Percentiles rank a stretch among this genome's conserved stretches.
Evolutionary conservation across 2,329 filamentous ascomycete genomes (phyloP).

Genomic region (Cladophialophora psammophila): DNA sequence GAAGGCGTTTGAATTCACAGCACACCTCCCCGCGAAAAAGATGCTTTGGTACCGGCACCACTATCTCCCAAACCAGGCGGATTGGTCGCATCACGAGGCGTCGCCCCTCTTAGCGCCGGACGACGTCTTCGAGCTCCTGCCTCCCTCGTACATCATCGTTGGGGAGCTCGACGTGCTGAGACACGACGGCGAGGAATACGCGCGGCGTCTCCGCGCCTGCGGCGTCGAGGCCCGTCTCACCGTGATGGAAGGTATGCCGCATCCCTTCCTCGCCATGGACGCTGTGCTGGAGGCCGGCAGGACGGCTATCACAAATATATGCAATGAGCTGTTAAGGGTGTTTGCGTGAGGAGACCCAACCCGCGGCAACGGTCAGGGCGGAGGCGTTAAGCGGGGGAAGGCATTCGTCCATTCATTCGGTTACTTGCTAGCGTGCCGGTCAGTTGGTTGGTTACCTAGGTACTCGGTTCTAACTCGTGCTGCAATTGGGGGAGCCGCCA

Average conservation of each 20-base stretch:
- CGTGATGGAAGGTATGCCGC: constrained; percentile 63
- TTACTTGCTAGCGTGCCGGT: too few relatives aligned
- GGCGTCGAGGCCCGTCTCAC: constrained; percentile 59
- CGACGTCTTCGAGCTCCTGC: constrained; percentile 59
- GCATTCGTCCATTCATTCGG: too few relatives aligned
- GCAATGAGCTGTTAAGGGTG: constrained; percentile 41
- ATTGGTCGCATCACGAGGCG: constrained; percentile 61
- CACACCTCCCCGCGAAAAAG: constrained; percentile 62
- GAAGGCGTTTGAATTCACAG: constrained; percentile 59
- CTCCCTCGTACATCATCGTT: constrained; percentile 61
- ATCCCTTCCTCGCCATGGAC: constrained; percentile 67
- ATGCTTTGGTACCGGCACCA: constrained; percentile 68
- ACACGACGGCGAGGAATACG: constrained; percentile 62
- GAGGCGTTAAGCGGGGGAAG: too few relatives aligned
- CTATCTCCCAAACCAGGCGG: constrained; percentile 59
- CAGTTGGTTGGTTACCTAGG: too few relatives aligned
- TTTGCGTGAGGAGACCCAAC: constrained; percentile 21
- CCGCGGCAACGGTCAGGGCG: too few relatives aligned
- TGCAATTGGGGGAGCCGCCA: too few relatives aligned
- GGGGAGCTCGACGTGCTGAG: constrained; percentile 65
- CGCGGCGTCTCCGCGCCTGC: constrained; percentile 54
- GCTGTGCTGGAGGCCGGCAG: constrained; percentile 60
- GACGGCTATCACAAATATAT: constrained; percentile 58
- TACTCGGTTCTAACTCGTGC: too few relatives aligned
- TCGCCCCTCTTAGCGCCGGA: constrained; percentile 60